Base-by-base conservation (phyloP, 1,284 basidiomycete species). In the Cryptococcus deneoformans region DNA sequence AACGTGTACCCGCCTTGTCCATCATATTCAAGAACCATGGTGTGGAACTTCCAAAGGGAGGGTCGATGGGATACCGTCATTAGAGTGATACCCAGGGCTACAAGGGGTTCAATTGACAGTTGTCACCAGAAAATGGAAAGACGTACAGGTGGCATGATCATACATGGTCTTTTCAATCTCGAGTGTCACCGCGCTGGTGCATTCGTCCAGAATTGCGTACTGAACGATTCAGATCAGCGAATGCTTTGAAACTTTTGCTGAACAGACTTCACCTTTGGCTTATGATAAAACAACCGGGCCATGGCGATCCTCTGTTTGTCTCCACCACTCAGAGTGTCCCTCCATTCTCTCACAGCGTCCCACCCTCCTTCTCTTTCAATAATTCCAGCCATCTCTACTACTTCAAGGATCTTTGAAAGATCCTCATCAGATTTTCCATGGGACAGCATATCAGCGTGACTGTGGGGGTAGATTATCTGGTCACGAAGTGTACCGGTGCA, bases 181-280 rank as follows among this genome's bases (percentile, higher is more conserved):
- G 14, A 89, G 84, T 5, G 94, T 94, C 10, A 99, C 93, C 0
- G 95, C 86, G 10, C 88, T 90, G 1, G 95, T 98, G 62, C 93
- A 95, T 76, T 99, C 95, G 71, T 98, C 95, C 46, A 98, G 82
- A 54, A 99, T 93, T 5, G 94, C 95, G 68, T 95, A 98, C 90
- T 93, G 57, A 36, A 6, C 14, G 8, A 6, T 29, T 29, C 9
- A 4, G 5, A 24, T 47, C 46, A 47, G 46, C 36, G 16, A 11
- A 2, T 11, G 10, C 8, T 6, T 10, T 16, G 36, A 36, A 6
- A 34, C 10, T 5, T n/a, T 46, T 46, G 46, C 12, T 7, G 39
- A 37, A 5, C 43, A 50, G 9, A 35, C 71, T 59, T 52, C 29
- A 87, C 91, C 82, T 92, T 93, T 16, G 95, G 95, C 63, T 84